A percentile compares a stretch with the other conserved stretches of the same genome.
Evolutionary conservation across 106 monocot species (phyloP).

Genomic region (Iris macrosiphon): DNA sequence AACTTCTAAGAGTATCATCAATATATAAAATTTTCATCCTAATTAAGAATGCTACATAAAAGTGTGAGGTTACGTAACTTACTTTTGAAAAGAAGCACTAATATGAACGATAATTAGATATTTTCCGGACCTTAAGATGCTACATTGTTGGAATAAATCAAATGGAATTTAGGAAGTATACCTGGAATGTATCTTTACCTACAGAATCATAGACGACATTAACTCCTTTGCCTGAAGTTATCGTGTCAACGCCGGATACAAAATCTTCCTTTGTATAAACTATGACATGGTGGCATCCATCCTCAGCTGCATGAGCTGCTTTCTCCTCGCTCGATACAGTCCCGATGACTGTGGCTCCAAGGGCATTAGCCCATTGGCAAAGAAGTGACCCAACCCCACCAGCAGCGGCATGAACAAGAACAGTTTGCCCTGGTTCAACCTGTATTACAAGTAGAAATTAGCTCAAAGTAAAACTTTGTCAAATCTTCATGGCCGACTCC

Average conservation of each 20-base stretch:
- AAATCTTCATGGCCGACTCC: too few species aligned
- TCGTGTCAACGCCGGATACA: conserved; percentile 34
- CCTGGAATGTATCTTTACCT: conserved; percentile 80
- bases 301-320: conserved; percentile 60
- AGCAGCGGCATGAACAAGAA: conserved; percentile 82
- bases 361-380: conserved; percentile 81
- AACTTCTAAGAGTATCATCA: too few species aligned
- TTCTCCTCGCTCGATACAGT: conserved; percentile 71
- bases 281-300: conserved; percentile 79
- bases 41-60: too few species aligned
- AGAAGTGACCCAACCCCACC: conserved; percentile 76
- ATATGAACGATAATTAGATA: too few species aligned
- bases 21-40: too few species aligned
- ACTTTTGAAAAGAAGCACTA: too few species aligned
- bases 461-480: too few species aligned
- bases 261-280: conserved; percentile 70
- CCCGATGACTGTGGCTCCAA: conserved; percentile 79
- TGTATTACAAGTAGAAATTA: conserved; percentile 9
- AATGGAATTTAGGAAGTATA: conserved; percentile 10
- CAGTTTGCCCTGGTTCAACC: conserved; percentile 61
- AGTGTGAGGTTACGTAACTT: too few species aligned
- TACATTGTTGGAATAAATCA: too few species aligned
- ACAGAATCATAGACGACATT: conserved; percentile 81
- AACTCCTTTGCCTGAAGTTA: conserved; percentile 69
- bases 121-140: too few species aligned